These are phyloP conservation scores for Coemansia sp. DNA, from an alignment of 192 early-diverging fungal species.

Conservation along the genomic window DNA sequence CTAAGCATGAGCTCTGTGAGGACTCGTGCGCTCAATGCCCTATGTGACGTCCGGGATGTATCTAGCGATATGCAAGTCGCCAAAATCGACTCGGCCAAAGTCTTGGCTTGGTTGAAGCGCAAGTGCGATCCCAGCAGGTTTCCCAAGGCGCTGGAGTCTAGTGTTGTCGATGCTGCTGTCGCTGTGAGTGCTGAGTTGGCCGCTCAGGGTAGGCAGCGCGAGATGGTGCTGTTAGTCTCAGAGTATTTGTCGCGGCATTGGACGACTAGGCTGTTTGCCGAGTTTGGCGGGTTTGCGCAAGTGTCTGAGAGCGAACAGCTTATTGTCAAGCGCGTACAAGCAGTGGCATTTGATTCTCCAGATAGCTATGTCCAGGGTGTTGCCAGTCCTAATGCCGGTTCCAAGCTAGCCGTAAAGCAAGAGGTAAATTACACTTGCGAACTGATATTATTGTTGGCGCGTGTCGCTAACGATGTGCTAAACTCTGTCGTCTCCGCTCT, in stretches of 20 bases:
- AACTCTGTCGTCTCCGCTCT: too few species aligned
- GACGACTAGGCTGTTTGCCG: conserved; percentile 16
- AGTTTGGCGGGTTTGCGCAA: conserved; percentile 27
- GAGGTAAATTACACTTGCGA: too few species aligned
- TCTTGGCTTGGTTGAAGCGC: conserved; percentile 36
- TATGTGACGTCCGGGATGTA: conserved; percentile 29
- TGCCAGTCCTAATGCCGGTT: conserved; percentile 2
- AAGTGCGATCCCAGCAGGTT: conserved; percentile 24
- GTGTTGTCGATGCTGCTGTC: not conserved
- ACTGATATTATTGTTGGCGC: too few species aligned
- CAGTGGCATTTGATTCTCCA: conserved; percentile 27
- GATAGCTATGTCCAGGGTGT: conserved; percentile 36
- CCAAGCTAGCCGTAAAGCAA: conserved; percentile 8
- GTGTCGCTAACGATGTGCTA: too few species aligned
- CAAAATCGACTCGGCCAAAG: conserved; percentile 19
- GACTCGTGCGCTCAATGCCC: conserved; percentile 14
- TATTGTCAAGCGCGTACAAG: conserved; percentile 8
- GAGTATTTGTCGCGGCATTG: conserved; percentile 42
- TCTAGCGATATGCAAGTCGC: conserved; percentile 20
- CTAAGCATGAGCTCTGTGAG: conserved; percentile 7
- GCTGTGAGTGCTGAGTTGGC: conserved; percentile 3
- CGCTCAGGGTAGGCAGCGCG: conserved; percentile 13
- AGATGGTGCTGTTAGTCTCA: conserved; percentile 44
- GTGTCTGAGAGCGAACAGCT: conserved; percentile 15
- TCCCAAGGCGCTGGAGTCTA: conserved; percentile 6